These are phyloP conservation scores for Neospora caninum DNA, from an alignment of 169 alveolate species.

Conservation along the genomic window DNA sequence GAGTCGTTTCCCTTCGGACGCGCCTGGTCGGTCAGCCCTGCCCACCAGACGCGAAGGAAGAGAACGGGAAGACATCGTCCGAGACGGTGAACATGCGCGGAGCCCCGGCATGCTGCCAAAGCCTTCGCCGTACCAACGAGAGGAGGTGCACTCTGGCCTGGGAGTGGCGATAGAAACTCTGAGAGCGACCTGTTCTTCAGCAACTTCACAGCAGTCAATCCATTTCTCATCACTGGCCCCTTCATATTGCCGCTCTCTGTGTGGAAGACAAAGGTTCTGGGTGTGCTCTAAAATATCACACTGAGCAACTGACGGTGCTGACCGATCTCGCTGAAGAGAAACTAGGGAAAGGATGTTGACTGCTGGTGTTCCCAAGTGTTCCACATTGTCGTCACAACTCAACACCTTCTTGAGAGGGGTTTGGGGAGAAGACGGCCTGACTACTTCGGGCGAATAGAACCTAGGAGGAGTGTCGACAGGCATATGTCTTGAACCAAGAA, in stretches of 20 bases:
- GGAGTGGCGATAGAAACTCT: neutral
- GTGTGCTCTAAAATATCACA: too few relatives aligned
- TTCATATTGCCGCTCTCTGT: neutral
- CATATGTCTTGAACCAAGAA: too few relatives aligned
- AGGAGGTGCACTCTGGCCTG: neutral
- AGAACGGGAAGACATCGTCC: neutral
- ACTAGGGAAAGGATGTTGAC: neutral
- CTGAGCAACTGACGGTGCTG: too few relatives aligned
- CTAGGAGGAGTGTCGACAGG: neutral
- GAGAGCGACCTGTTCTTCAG: neutral
- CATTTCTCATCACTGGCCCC: neutral
- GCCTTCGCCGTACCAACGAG: neutral
- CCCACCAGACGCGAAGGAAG: neutral
- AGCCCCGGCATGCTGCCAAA: neutral
- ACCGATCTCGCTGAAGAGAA: neutral
- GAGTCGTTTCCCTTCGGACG: neutral
- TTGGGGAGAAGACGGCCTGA: neutral
- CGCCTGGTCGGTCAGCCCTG: neutral
- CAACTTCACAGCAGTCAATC: neutral
- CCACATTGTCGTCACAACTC: neutral
- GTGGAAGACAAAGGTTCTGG: too few relatives aligned
- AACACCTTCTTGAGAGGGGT: neutral
- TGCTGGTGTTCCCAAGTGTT: neutral
- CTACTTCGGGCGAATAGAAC: neutral
- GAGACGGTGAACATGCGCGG: neutral